These are phyloP conservation scores for Eucalyptus tenuipes DNA, from an alignment of 345 rosid genomes.

Conservation along the genomic window DNA sequence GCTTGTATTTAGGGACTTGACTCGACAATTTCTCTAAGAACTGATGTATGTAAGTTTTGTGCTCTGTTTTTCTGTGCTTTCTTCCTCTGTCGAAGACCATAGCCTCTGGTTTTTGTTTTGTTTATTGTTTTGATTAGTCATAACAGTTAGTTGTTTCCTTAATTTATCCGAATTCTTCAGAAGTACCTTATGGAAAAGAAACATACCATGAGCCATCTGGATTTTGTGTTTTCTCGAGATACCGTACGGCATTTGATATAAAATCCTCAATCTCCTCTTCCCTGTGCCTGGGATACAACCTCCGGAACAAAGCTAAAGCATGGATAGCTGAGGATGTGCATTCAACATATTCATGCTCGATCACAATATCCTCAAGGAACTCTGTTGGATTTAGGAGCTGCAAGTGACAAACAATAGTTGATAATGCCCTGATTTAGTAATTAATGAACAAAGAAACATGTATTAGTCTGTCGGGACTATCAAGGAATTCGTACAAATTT, in stretches of 20 bases:
- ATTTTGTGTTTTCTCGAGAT: slow-evolving; percentile 21
- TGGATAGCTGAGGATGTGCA: slow-evolving; percentile 40
- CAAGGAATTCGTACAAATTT: slow-evolving; percentile 8
- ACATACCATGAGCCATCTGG: slow-evolving; percentile 44
- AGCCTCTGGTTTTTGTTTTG: too few species aligned
- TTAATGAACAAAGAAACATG: background rate
- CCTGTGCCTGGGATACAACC: slow-evolving; percentile 30
- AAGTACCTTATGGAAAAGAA: background rate
- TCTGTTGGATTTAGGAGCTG: slow-evolving; percentile 56
- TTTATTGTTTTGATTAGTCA: too few species aligned
- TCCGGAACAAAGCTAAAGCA: slow-evolving; percentile 19
- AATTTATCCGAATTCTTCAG: background rate
- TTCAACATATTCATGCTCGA: slow-evolving; percentile 32
- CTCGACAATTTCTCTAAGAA: too few species aligned
- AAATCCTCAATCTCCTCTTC: slow-evolving; percentile 29
- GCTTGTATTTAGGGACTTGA: too few species aligned
- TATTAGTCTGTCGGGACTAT: background rate
- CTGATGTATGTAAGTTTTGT: too few species aligned
- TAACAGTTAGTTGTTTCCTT: background rate
- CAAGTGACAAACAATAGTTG: background rate
- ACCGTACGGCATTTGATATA: slow-evolving; percentile 19
- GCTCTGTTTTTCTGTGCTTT: too few species aligned
- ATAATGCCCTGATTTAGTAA: background rate
- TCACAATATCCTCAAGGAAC: slow-evolving; percentile 30
- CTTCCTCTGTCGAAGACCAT: too few species aligned